Conservation (phyloP, 2,329 filamentous ascomycete genomes). For the Ustulina deusta region DNA sequence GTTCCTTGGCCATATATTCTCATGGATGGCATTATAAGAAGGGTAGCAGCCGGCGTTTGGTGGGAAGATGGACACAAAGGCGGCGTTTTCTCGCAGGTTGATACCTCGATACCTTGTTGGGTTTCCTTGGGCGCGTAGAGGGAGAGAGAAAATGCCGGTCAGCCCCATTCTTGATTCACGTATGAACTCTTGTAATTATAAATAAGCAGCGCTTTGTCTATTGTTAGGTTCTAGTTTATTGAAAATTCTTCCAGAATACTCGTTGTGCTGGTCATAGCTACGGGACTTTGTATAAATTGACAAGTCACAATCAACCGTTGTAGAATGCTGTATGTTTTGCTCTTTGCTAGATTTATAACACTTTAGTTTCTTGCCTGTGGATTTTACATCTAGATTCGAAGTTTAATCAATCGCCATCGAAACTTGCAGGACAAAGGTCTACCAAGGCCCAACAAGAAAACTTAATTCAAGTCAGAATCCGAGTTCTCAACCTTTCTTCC, state of each 20-base stretch:
- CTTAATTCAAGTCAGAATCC: too few relatives aligned
- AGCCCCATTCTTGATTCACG: not conserved
- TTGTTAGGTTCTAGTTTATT: conserved; percentile 14
- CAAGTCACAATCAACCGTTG: too few relatives aligned
- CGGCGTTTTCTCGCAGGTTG: conserved; percentile 26
- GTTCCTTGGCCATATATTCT: conserved; percentile 3
- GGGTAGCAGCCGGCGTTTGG: conserved; percentile 28
- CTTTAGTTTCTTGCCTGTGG: too few relatives aligned
- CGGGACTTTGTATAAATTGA: not conserved
- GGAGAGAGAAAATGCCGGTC: not conserved
- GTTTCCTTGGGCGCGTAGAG: conserved; percentile 4
- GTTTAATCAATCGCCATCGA: not conserved
- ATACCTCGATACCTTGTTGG: conserved; percentile 26
- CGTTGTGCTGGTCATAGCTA: not conserved
- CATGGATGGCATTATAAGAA: conserved; percentile 19
- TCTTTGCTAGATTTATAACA: not conserved
- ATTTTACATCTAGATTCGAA: too few relatives aligned
- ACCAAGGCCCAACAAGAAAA: too few relatives aligned
- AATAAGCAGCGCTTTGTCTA: conserved; percentile 26
- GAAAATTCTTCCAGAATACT: conserved; percentile 10
- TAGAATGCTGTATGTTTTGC: too few relatives aligned
- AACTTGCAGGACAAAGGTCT: not conserved
- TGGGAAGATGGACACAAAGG: conserved; percentile 8
- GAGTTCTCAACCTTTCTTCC: too few relatives aligned
- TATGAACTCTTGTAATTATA: conserved; percentile 38